Base-by-base conservation (phyloP, 2,329 filamentous ascomycete species). In the Neurospora sp. region DNA sequence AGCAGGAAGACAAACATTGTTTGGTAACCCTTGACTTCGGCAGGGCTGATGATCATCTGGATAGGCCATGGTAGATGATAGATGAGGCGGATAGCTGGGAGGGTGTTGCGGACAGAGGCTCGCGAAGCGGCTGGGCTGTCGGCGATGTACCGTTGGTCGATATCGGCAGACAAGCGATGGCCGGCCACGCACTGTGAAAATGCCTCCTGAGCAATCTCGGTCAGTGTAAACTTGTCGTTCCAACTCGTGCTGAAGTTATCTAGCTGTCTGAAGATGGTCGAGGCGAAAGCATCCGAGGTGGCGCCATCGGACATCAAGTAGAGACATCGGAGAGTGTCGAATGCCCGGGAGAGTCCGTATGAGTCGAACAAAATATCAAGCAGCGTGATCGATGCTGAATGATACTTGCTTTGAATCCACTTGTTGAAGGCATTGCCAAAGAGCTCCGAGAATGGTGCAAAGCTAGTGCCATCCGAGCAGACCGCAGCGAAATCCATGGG, bases 181-280 rank as follows among this genome's bases (percentile, higher is more conserved):
- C 84, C 74, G 69, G 93, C 87, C 1, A 92, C 79, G 1, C 81
- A 80, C 0, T 80, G 74, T 1, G 87, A 84, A 77, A 93, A 93
- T 0, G 91, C 89, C 70, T 90, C 89, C 70, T 93, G 91, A 0
- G 91, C 89, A 1, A 93, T 81, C 73, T 94, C 92, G 0, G 91
- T 96, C 38, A 97, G 82, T 0, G 91, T 85, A 76, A 95, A 97
- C 23, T 89, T 87, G 78, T 97, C 93, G 72, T 90, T 90, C 94
- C 93, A 97, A 42, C 81, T 81, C 6, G 76, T 79, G 77, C 81
- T 84, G 17, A 85, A 75, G 1, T 81, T 83, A 74, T 96, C 91
- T 66, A 97, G 85, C 67, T 91, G 89, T 69, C 90, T 87, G 76
- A 97, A 97, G 1, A 97, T 79, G 13, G 86, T 86, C 36, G 85